phyloP scores from a whole-genome alignment of 345 rosid species.

The Eucalyptus marginata region DNA sequence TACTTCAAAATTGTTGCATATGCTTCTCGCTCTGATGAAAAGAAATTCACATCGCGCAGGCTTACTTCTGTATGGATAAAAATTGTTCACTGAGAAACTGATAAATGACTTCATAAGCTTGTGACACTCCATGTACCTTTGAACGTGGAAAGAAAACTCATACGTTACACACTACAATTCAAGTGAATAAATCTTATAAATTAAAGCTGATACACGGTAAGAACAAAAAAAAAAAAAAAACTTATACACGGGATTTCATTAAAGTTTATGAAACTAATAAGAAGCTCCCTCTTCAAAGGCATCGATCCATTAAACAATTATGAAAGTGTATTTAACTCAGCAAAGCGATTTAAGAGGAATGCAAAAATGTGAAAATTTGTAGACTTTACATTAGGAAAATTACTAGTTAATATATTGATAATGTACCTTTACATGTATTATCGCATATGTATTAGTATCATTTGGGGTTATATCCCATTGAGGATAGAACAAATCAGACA shows the following conservation, averaged over 20 bases:
- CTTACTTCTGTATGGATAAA: neutral
- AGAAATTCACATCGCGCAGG: neutral
- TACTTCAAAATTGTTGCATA: neutral
- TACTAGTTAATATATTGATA: neutral
- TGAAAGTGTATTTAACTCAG: neutral
- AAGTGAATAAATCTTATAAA: neutral
- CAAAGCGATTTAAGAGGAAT: neutral
- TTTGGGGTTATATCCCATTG: neutral
- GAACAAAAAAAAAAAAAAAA: no score
- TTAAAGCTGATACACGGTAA: neutral
- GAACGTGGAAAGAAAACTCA: neutral
- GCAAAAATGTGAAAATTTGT: neutral
- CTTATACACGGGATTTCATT: neutral
- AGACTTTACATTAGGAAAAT: neutral
- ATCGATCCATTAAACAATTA: neutral
- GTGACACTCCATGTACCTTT: neutral
- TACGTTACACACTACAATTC: neutral
- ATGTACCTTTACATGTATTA: neutral
- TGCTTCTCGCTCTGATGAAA: neutral
- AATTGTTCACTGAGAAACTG: neutral
- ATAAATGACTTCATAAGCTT: neutral
- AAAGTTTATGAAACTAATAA: neutral
- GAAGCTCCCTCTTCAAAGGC: neutral
- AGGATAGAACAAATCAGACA: neutral
- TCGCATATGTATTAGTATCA: neutral